These are phyloP conservation scores for Dacryopinax primogenitus DNA, from an alignment of 768 basidiomycete species.

Conservation along the genomic window DNA sequence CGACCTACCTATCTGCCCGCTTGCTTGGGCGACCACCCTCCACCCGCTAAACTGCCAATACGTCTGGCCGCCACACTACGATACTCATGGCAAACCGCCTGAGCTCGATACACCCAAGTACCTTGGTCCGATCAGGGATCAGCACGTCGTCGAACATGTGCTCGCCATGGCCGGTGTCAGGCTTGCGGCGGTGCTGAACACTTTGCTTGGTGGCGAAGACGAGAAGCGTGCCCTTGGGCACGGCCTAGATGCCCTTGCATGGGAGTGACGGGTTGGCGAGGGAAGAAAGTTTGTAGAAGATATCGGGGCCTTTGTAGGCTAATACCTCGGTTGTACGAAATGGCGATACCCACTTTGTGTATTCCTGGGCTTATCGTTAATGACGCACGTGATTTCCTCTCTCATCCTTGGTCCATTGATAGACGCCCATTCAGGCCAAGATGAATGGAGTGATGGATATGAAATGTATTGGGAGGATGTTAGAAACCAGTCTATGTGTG, in stretches of 20 bases:
- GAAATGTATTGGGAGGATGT: background rate
- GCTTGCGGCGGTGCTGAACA: slow-evolving; percentile 72
- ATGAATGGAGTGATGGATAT: background rate
- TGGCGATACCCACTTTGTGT: too few species aligned
- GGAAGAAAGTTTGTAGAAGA: background rate
- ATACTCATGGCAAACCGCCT: slow-evolving; percentile 34
- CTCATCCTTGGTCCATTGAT: too few species aligned
- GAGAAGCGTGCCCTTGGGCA: background rate
- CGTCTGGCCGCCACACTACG: slow-evolving; percentile 64
- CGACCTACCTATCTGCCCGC: slow-evolving; percentile 47
- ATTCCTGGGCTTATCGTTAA: too few species aligned
- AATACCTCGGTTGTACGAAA: too few species aligned
- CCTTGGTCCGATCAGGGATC: slow-evolving; percentile 48
- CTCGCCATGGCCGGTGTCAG: slow-evolving; percentile 73
- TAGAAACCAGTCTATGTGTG: background rate
- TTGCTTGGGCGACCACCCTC: slow-evolving; percentile 60
- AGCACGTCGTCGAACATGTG: slow-evolving; percentile 66
- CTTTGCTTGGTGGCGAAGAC: slow-evolving; percentile 36
- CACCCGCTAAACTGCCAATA: slow-evolving; percentile 71
- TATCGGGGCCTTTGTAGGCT: too few species aligned
- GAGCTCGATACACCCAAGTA: slow-evolving; percentile 79
- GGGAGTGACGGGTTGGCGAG: background rate
- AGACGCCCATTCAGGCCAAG: background rate
- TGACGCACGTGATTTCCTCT: too few species aligned
- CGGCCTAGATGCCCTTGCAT: background rate